phyloP scores from a whole-genome alignment of 192 early-diverging fungal genomes.

The Entophlyctis luteolus region DNA sequence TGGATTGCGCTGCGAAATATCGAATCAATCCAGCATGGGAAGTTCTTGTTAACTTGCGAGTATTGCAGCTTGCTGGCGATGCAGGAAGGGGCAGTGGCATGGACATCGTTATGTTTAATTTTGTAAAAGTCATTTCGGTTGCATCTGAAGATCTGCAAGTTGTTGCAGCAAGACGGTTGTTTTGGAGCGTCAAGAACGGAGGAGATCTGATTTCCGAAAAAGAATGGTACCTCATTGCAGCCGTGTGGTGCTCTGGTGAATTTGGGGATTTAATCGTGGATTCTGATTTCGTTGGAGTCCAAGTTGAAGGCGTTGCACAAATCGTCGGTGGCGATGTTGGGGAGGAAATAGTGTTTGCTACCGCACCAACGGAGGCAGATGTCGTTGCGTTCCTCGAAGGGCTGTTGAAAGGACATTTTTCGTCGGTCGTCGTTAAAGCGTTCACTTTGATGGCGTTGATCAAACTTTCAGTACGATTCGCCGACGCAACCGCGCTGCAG shows the following conservation, averaged over 20 bases:
- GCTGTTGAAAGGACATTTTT: conserved; percentile 73
- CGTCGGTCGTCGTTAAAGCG: conserved; percentile 69
- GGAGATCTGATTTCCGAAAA: conserved; percentile 66
- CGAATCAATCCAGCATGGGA: conserved; percentile 94
- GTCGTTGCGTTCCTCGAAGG: conserved; percentile 52
- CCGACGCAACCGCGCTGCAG: conserved; percentile 36
- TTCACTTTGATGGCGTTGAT: conserved; percentile 81
- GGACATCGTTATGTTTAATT: conserved; percentile 59
- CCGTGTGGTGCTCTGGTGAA: conserved; percentile 92
- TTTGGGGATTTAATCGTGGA: conserved; percentile 86
- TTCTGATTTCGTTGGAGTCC: conserved; percentile 29
- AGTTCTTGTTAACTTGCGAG: conserved; percentile 86
- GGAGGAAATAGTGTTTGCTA: background rate
- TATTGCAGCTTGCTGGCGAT: conserved; percentile 62
- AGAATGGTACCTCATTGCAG: conserved; percentile 82
- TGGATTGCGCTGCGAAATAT: conserved; percentile 83
- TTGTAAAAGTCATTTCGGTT: conserved; percentile 81
- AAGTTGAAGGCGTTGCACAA: conserved; percentile 1
- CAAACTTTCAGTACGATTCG: conserved; percentile 83
- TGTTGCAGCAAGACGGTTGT: conserved; percentile 85
- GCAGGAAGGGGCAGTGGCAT: conserved; percentile 22
- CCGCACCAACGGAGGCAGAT: conserved; percentile 3
- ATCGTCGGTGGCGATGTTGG: conserved; percentile 3
- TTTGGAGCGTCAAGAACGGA: conserved; percentile 68
- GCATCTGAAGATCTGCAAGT: conserved; percentile 72